Percentiles rank a stretch among this genome's conserved stretches.
phyloP scores from a whole-genome alignment of 129 eudicot species.

The Saussurea involucrata region DNA sequence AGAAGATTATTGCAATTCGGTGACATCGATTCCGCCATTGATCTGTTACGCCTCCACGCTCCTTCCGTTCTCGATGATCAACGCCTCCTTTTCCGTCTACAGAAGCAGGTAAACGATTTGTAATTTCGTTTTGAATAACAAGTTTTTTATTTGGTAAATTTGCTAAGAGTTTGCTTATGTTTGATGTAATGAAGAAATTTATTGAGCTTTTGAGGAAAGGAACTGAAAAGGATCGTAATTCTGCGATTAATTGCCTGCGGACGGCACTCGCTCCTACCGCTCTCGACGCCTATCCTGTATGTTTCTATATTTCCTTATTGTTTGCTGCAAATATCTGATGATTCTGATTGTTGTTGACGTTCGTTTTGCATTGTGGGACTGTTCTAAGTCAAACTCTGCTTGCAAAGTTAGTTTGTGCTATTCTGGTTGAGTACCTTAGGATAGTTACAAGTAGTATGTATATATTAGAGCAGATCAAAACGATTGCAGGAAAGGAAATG shows the following conservation, averaged over 20 bases:
- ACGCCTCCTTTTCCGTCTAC: constrained; percentile 83
- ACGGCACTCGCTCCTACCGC: constrained; percentile 95
- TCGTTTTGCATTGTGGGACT: background rate
- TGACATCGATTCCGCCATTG: constrained; percentile 67
- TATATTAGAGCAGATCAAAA: background rate
- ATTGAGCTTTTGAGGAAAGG: constrained; percentile 96
- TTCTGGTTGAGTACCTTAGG: background rate
- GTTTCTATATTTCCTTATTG: background rate
- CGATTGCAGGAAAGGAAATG: background rate
- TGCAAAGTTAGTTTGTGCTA: background rate
- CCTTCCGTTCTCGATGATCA: constrained; percentile 81
- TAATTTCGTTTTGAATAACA: background rate
- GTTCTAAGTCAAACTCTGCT: background rate
- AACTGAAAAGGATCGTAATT: constrained; percentile 60
- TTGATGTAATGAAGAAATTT: constrained; percentile 55
- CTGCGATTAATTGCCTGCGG: constrained; percentile 75
- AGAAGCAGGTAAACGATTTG: constrained; percentile 62
- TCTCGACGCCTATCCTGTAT: constrained; percentile 93
- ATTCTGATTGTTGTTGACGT: background rate
- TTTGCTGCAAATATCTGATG: background rate
- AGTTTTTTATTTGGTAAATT: background rate
- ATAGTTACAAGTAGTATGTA: constrained; percentile 13
- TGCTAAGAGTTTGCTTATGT: background rate
- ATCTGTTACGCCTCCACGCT: constrained; percentile 64
- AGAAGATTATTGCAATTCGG: constrained; percentile 67